Evolutionary conservation across 352 stramenopile genomes (phyloP).

Genomic region (Phytophthora fragariaefolia): DNA sequence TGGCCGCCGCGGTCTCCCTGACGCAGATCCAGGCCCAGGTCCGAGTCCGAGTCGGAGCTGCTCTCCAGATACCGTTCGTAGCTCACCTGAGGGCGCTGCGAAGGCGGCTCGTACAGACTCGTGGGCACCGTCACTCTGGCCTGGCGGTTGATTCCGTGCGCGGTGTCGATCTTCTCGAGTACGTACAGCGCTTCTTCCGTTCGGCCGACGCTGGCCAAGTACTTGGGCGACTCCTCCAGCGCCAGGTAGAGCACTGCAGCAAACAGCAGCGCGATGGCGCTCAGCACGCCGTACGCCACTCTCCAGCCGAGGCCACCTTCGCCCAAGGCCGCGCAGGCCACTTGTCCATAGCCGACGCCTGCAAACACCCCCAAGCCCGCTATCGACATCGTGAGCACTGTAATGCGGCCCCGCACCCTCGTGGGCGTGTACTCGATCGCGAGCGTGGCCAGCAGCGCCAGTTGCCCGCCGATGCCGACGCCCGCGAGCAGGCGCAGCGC

Average conservation of each 20-base stretch:
- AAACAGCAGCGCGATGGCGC: constrained; percentile 38
- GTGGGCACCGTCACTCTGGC: constrained; percentile 59
- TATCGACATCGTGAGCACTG: constrained; percentile 53
- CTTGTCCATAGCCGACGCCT: constrained; percentile 46
- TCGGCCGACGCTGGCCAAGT: constrained; percentile 66
- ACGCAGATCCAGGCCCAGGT: constrained; percentile 27
- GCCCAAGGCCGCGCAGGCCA: constrained; percentile 18
- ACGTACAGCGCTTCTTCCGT: constrained; percentile 61
- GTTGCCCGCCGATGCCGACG: constrained; percentile 60
- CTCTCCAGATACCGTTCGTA: constrained; percentile 35
- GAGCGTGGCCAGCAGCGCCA: constrained; percentile 57
- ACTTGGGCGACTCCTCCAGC: constrained; percentile 73
- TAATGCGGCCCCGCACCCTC: constrained; percentile 62
- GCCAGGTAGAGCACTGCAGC: constrained; percentile 31
- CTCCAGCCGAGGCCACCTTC: constrained; percentile 39
- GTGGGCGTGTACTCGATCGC: constrained; percentile 69
- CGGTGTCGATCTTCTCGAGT: constrained; percentile 62
- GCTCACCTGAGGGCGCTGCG: constrained; percentile 37
- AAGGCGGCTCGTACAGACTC: constrained; percentile 63
- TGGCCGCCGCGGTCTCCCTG: constrained; percentile 4
- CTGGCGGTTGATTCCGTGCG: constrained; percentile 64
- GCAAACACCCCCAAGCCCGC: constrained; percentile 49
- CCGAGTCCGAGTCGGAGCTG: constrained; percentile 33
- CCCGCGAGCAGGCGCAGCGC: constrained; percentile 49
- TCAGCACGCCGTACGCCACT: constrained; percentile 35